These are phyloP conservation scores for Coemansia furcata DNA, from an alignment of 192 early-diverging fungal genomes.

Conservation along the genomic window DNA sequence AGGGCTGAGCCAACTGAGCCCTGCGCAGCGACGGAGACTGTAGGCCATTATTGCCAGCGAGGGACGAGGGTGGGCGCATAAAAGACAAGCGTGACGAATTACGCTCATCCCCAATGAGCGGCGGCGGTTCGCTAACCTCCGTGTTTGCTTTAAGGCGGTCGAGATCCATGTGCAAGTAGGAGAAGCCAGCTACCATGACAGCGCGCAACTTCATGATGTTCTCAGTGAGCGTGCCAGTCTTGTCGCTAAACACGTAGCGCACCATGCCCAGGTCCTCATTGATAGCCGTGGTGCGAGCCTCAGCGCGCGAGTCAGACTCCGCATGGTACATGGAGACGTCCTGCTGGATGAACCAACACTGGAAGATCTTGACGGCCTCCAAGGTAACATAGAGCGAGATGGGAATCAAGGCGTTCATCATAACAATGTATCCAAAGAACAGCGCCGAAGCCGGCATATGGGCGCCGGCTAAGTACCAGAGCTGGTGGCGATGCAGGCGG, in stretches of 20 bases:
- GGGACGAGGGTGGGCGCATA: conserved; percentile 7
- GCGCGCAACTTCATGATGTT: conserved; percentile 82
- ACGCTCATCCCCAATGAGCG: too few relatives aligned
- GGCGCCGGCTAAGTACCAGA: conserved; percentile 57
- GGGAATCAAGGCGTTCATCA: conserved; percentile 84
- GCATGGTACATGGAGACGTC: conserved; percentile 79
- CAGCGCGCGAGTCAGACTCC: conserved; percentile 66
- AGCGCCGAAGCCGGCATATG: conserved; percentile 29
- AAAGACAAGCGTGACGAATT: conserved; percentile 23
- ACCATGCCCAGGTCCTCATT: conserved; percentile 89
- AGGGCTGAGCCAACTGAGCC: neutral
- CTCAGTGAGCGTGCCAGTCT: conserved; percentile 86
- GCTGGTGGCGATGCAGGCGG: conserved; percentile 8
- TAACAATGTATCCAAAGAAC: conserved; percentile 70
- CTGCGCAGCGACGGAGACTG: conserved; percentile 23
- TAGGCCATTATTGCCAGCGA: neutral
- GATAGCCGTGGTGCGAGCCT: conserved; percentile 73
- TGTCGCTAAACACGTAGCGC: conserved; percentile 87
- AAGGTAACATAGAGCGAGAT: conserved; percentile 87
- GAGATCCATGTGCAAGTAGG: conserved; percentile 59
- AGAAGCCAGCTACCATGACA: conserved; percentile 61
- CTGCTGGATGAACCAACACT: conserved; percentile 72
- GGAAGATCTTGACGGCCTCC: conserved; percentile 76
- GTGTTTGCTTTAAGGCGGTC: conserved; percentile 48
- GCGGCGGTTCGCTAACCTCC: neutral